Evolutionary conservation across 225 moss, liverwort and hornwort genomes (phyloP).

Genomic region (Straminergon stramineum): DNA sequence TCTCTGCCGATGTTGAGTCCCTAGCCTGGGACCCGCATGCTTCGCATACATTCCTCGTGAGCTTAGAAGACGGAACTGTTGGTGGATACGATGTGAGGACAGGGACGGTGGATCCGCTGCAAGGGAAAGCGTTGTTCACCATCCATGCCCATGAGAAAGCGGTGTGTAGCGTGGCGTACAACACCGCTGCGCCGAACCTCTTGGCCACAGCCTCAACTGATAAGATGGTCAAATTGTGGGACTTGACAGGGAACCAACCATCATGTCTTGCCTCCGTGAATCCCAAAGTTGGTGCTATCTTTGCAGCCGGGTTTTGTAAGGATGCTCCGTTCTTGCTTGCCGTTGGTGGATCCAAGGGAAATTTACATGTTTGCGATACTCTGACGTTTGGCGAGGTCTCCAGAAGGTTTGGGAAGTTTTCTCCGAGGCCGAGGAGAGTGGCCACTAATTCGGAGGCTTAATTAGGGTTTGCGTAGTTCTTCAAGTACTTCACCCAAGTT

Average conservation of each 20-base stretch:
- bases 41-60: conserved; percentile 65
- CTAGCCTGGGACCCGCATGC: conserved; percentile 82
- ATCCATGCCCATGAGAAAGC: conserved; percentile 93
- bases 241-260: conserved; percentile 37
- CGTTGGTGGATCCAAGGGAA: conserved; percentile 48
- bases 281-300: conserved; percentile 57
- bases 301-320: conserved; percentile 37
- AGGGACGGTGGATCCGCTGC: conserved; percentile 27
- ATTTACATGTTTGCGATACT: conserved; percentile 47
- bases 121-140: conserved; percentile 60
- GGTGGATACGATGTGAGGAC: conserved; percentile 61
- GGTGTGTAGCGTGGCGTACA: conserved; percentile 68
- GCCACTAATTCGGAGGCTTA: background rate
- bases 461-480: background rate
- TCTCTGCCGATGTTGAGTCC: conserved; percentile 79
- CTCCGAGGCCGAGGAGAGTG: conserved; percentile 28
- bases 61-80: conserved; percentile 81
- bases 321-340: conserved; percentile 43
- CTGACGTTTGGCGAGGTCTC: conserved; percentile 23
- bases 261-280: conserved; percentile 49
- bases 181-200: conserved; percentile 44
- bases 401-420: conserved; percentile 34
- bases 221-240: conserved; percentile 56
- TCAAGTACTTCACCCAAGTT: background rate
- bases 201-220: conserved; percentile 43